Percentiles rank a stretch among this genome's conserved stretches.
Conservation (phyloP, 768 basidiomycete genomes). For the Suillus occidentalis region DNA sequence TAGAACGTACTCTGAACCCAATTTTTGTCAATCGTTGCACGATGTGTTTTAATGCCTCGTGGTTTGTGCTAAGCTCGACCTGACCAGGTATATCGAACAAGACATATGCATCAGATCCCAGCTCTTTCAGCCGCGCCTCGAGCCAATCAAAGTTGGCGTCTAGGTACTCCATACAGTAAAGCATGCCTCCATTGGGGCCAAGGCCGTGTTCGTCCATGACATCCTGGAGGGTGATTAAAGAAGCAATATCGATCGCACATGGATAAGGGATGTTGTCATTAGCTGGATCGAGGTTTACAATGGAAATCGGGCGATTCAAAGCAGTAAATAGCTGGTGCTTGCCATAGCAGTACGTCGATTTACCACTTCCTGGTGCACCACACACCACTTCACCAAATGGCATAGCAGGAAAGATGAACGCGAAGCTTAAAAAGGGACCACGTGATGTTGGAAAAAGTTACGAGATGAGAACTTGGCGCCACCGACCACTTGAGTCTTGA, state of each 20-base stretch:
- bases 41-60: conserved; percentile 83
- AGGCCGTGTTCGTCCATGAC: conserved; percentile 83
- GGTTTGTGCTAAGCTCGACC: conserved; percentile 96
- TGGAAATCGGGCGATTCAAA: conserved; percentile 78
- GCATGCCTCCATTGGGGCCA: conserved; percentile 94
- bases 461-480: too few species aligned
- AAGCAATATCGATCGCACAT: conserved; percentile 81
- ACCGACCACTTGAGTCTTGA: too few species aligned
- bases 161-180: conserved; percentile 96
- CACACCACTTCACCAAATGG: conserved; percentile 88
- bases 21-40: conserved; percentile 66
- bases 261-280: conserved; percentile 90
- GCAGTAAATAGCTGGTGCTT: conserved; percentile 90
- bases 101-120: conserved; percentile 78
- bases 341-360: conserved; percentile 86
- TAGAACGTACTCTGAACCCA: conserved; percentile 77
- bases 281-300: conserved; percentile 96
- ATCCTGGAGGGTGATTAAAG: conserved; percentile 82
- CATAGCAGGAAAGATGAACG: conserved; percentile 42
- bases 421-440: too few species aligned
- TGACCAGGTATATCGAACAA: conserved; percentile 97
- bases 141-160: conserved; percentile 95
- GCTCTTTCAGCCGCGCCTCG: conserved; percentile 60
- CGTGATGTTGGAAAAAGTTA: too few species aligned
- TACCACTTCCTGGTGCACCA: conserved; percentile 83